Evolutionary conservation across 1,284 basidiomycete genomes (phyloP), one percentile per base, ranked within the genome.

Genomic region (Hemileia vastatrix): DNA sequence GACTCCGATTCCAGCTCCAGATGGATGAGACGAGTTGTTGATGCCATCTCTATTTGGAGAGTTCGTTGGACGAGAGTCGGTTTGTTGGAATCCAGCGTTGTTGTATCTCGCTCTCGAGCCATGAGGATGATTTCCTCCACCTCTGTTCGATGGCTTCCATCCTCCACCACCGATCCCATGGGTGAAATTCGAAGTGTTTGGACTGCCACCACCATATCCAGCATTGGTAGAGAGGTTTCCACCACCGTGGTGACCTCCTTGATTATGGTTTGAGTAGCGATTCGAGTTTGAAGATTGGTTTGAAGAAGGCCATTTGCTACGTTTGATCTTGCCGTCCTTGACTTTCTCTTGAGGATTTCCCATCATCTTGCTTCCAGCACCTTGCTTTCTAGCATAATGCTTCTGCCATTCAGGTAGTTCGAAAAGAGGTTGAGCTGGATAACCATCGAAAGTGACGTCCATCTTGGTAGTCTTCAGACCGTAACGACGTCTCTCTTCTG

Each of bases 291-390:
- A 27, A 27, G 27, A 27, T 27, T 27, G 11, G 36, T 40, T 40
- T 11, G 11, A 11, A 40, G 36, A 40, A 40, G 36, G 36, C 36
- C 36, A 40, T 40, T 40, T 40, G 13, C 36, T 40, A 40, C 36
- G 36, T 40, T 40, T 40, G 36, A 40, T 50, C 24, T 67, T 68
- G 24, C 69, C 70, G 44, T 72, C 70, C 62, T 72, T 72, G 59
- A 72, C 68, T 61, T 72, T 72, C 31, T 72, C 70, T 49, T 72
- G 70, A 15, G 70, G 70, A 27, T 72, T 72, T 57, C 70, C 70
- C 56, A 68, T 65, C n/a, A n/a, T 63, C 21, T 55, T 49, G n/a
- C n/a, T n/a, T n/a, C n/a, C n/a, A n/a, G n/a, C n/a, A n/a, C n/a
- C n/a, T n/a, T n/a, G n/a, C n/a, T n/a, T n/a, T 11, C 65, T 65